Percentiles rank a stretch among this genome's conserved stretches.
phyloP scores from a whole-genome alignment of 2,329 filamentous ascomycete species.

The Trichothecium roseum region DNA sequence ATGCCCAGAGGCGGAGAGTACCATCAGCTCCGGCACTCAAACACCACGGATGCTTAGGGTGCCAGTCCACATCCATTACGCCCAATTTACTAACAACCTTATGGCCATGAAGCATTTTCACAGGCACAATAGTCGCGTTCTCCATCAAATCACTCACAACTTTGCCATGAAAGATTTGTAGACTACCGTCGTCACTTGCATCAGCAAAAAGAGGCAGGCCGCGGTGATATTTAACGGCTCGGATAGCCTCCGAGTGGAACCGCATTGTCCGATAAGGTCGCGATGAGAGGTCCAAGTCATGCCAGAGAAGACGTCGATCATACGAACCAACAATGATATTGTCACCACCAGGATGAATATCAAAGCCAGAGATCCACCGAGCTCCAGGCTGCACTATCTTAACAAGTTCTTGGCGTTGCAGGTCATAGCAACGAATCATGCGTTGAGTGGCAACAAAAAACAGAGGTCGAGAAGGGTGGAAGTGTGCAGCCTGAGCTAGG shows the following conservation, averaged over 20 bases:
- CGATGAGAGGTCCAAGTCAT: constrained; percentile 84
- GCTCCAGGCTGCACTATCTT: constrained; percentile 91
- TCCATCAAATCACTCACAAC: constrained; percentile 92
- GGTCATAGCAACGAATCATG: constrained; percentile 85
- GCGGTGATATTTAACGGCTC: constrained; percentile 79
- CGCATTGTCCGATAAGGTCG: constrained; percentile 93
- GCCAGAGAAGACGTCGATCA: constrained; percentile 88
- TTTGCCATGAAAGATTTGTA: constrained; percentile 96
- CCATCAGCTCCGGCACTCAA: constrained; percentile 92
- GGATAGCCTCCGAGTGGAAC: constrained; percentile 87
- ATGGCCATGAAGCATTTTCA: constrained; percentile 90
- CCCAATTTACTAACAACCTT: constrained; percentile 77
- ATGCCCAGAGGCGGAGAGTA: constrained; percentile 82
- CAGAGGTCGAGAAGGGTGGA: constrained; percentile 85
- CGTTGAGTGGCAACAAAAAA: constrained; percentile 96
- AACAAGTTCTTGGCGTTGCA: constrained; percentile 81
- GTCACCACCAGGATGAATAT: constrained; percentile 86
- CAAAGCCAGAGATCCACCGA: constrained; percentile 85
- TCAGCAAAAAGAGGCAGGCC: constrained; percentile 83
- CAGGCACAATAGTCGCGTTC: constrained; percentile 89
- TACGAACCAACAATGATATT: constrained; percentile 93
- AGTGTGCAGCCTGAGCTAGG: constrained; percentile 76
- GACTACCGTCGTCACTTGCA: constrained; percentile 83
- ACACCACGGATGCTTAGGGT: constrained; percentile 87
- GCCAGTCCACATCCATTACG: constrained; percentile 93